phyloP scores from a whole-genome alignment of 306 rosid genomes.

The Parietaria judaica region DNA sequence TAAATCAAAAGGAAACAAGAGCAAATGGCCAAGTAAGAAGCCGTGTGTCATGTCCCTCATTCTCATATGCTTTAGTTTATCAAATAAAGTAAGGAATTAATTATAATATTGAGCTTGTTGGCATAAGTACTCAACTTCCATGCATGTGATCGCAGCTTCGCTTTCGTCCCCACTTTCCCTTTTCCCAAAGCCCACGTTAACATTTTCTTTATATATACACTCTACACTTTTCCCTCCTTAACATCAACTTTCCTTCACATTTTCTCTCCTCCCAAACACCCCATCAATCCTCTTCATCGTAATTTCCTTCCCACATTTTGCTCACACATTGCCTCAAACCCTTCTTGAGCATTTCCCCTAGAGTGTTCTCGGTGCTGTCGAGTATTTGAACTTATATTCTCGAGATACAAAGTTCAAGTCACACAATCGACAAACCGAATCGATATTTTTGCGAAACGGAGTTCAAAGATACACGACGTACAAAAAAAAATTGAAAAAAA shows the following conservation, averaged over 20 bases:
- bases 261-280: slow-evolving; percentile 4
- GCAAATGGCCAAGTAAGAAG: slow-evolving; percentile 45
- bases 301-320: background rate
- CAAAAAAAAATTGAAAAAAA: background rate
- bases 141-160: slow-evolving; percentile 42
- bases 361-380: too few species aligned
- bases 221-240: background rate
- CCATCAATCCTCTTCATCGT: background rate
- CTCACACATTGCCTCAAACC: too few species aligned
- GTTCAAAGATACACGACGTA: background rate
- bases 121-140: slow-evolving; percentile 65
- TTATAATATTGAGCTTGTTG: slow-evolving; percentile 12
- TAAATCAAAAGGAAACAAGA: slow-evolving; percentile 15
- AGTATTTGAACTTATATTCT: too few species aligned
- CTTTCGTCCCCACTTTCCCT: slow-evolving; percentile 30
- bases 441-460: too few species aligned
- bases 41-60: slow-evolving; percentile 15
- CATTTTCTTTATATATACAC: slow-evolving; percentile 17
- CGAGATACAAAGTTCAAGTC: too few species aligned
- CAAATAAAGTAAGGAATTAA: slow-evolving; percentile 28
- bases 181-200: slow-evolving; percentile 18
- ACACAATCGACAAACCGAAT: too few species aligned
- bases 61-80: slow-evolving; percentile 39
- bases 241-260: slow-evolving; percentile 4
- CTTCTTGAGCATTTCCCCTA: too few species aligned